These are phyloP conservation scores for apple (Malus domestica) DNA, from an alignment of 306 rosid genomes.

Conservation along the genomic window DNA sequence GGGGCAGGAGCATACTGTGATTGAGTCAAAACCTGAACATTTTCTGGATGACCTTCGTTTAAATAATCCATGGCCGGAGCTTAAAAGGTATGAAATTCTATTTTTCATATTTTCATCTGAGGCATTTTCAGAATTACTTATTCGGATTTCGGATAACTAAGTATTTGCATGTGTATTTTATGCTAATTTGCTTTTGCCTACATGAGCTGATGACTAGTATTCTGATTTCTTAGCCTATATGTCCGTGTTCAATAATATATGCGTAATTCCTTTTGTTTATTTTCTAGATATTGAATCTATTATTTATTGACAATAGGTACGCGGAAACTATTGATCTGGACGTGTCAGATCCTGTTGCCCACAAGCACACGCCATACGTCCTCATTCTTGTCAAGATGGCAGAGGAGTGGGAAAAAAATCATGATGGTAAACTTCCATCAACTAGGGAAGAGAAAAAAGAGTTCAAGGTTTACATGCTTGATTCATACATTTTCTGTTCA, in stretches of 20 bases:
- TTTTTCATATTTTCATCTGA: conserved; percentile 5
- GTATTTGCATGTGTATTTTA: background rate
- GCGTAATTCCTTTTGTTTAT: background rate
- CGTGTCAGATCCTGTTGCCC: conserved; percentile 67
- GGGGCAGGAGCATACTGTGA: conserved; percentile 81
- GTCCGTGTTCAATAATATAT: conserved; percentile 7
- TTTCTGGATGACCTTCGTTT: conserved; percentile 93
- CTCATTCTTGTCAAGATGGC: conserved; percentile 89
- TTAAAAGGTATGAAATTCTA: conserved; percentile 48
- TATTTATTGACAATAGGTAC: conserved; percentile 37
- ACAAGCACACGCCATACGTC: conserved; percentile 84
- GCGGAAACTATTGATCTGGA: conserved; percentile 71
- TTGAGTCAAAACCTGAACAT: conserved; percentile 98
- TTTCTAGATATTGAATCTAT: conserved; percentile 8
- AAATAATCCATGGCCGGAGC: conserved; percentile 98
- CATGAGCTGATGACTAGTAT: background rate
- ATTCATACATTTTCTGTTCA: conserved; percentile 17
- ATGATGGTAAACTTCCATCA: conserved; percentile 68
- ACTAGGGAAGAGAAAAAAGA: conserved; percentile 85
- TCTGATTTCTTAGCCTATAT: background rate
- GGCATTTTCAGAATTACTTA: background rate
- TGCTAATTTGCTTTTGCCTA: conserved; percentile 1
- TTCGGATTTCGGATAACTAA: background rate
- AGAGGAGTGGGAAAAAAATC: conserved; percentile 81
- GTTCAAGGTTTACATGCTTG: conserved; percentile 64